Conservation (phyloP, 1,284 basidiomycete genomes). For the Microbotryum saponariae region DNA sequence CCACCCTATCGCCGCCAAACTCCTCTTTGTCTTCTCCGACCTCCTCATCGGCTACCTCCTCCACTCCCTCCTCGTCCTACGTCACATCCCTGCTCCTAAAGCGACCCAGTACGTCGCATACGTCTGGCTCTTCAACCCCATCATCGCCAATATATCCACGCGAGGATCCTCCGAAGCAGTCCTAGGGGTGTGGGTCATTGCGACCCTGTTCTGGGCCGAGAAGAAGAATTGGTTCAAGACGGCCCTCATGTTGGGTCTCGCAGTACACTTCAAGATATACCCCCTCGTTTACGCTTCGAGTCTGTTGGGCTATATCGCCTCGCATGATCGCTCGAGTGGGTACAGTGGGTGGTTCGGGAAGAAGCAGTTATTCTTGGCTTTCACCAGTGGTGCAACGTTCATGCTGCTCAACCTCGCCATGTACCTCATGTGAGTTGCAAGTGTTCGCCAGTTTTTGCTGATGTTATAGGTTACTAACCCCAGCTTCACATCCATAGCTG, state of each 20-base stretch:
- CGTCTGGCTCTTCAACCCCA: conserved; percentile 80
- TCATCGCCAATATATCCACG: conserved; percentile 93
- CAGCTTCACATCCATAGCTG: conserved; percentile 53
- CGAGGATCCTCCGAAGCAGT: conserved; percentile 90
- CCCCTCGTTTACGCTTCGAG: conserved; percentile 81
- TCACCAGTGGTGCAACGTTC: conserved; percentile 64
- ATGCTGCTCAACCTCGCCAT: conserved; percentile 56
- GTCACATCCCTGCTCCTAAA: background rate
- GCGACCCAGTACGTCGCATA: conserved; percentile 43
- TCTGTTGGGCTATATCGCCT: conserved; percentile 49
- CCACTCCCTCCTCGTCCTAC: conserved; percentile 51
- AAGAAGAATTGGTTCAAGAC: conserved; percentile 45
- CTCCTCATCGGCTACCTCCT: conserved; percentile 73
- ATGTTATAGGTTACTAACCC: conserved; percentile 2
- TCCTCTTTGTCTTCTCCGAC: conserved; percentile 78
- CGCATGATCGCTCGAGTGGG: background rate
- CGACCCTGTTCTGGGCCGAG: conserved; percentile 55
- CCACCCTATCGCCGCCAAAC: conserved; percentile 79
- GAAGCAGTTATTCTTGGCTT: conserved; percentile 50
- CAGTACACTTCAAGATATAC: conserved; percentile 91
- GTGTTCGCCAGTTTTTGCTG: background rate
- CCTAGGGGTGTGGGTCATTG: conserved; percentile 69
- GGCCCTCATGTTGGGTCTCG: conserved; percentile 65
- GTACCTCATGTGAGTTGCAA: conserved; percentile 62
- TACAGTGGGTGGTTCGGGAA: conserved; percentile 44